A percentile compares a stretch with the other conserved stretches of the same genome.
Evolutionary conservation across 345 rosid genomes (phyloP).

Genomic region (Acer saccharum): DNA sequence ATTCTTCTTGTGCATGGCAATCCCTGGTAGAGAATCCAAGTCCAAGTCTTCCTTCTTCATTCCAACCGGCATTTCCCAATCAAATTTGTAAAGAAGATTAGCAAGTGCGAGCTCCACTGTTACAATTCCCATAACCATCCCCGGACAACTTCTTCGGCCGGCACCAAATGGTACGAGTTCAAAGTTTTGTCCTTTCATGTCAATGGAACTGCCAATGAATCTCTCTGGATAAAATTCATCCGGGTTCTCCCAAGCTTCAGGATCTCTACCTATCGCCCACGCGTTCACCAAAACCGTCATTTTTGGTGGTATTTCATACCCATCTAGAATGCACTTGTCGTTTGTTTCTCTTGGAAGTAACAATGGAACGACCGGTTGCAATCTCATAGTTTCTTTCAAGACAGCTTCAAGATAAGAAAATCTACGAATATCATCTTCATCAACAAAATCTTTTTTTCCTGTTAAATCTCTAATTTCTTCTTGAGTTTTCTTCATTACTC

Average conservation of each 20-base stretch:
- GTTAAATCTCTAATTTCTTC: conserved; percentile 9
- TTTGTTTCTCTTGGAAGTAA: conserved; percentile 32
- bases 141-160: conserved; percentile 37
- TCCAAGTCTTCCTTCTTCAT: conserved; percentile 11
- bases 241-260: background rate
- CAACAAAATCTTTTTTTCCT: conserved; percentile 14
- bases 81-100: conserved; percentile 21
- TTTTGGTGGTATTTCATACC: conserved; percentile 27
- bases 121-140: conserved; percentile 12
- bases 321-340: conserved; percentile 10
- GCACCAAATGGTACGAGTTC: conserved; percentile 31
- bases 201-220: conserved; percentile 18
- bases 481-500: background rate
- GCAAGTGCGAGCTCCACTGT: conserved; percentile 24
- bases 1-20: conserved; percentile 21
- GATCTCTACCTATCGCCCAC: background rate
- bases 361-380: conserved; percentile 28
- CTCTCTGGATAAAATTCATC: background rate
- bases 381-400: conserved; percentile 27
- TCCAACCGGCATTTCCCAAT: conserved; percentile 27
- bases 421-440: background rate
- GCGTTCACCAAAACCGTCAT: conserved; percentile 17
- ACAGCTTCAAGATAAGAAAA: background rate
- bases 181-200: conserved; percentile 26
- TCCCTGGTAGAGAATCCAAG: conserved; percentile 10